A percentile compares a stretch with the other conserved stretches of the same genome.
phyloP scores from a whole-genome alignment of 176 grass and related monocot genomes.

The Aegilops sharonensis region DNA sequence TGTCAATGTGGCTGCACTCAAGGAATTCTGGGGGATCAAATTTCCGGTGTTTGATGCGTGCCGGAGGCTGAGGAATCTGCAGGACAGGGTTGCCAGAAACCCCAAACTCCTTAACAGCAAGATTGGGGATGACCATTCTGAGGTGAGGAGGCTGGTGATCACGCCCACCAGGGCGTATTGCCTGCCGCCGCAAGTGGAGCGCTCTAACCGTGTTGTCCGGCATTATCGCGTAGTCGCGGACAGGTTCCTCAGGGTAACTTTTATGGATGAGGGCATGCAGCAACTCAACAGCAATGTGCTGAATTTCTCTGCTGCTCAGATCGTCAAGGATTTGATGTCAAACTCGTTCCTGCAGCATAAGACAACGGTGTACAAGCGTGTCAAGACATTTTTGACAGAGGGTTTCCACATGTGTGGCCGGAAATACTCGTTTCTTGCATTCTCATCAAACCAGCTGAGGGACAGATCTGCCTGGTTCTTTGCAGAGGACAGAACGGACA shows the following conservation, averaged over 20 bases:
- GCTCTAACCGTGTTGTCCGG: slow-evolving; percentile 67
- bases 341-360: slow-evolving; percentile 54
- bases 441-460: slow-evolving; percentile 80
- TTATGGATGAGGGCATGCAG: slow-evolving; percentile 86
- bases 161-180: slow-evolving; percentile 80
- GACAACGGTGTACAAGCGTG: slow-evolving; percentile 63
- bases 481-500: slow-evolving; percentile 52
- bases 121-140: slow-evolving; percentile 12
- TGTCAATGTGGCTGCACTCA: slow-evolving; percentile 42
- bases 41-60: slow-evolving; percentile 33
- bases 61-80: slow-evolving; percentile 29
- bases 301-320: slow-evolving; percentile 54
- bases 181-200: slow-evolving; percentile 62
- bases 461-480: slow-evolving; percentile 88
- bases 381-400: slow-evolving; percentile 46
- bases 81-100: slow-evolving; percentile 34
- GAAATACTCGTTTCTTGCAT: slow-evolving; percentile 84
- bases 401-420: slow-evolving; percentile 75
- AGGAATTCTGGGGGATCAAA: slow-evolving; percentile 52
- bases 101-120: slow-evolving; percentile 30
- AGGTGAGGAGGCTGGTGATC: slow-evolving; percentile 70
- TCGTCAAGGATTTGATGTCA: slow-evolving; percentile 67
- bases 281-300: slow-evolving; percentile 62
- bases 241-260: slow-evolving; percentile 81
- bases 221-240: slow-evolving; percentile 57